Conservation (phyloP, 306 rosid species). For the Ziziphus jujuba region DNA sequence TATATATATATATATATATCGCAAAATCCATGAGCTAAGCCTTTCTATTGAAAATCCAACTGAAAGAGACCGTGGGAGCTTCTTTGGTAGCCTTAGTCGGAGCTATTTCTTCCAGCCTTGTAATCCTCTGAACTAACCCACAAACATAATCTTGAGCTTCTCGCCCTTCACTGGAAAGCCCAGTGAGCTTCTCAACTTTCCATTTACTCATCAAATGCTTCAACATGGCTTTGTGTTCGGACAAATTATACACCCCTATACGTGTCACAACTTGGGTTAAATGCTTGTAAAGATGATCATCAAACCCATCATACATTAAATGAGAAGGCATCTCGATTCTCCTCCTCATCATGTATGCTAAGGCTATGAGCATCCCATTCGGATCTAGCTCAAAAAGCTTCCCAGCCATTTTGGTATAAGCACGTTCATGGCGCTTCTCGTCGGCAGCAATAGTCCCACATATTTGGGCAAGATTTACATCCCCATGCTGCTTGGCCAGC, state of each 20-base stretch:
- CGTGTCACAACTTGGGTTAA: background rate
- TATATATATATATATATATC: too few relatives aligned
- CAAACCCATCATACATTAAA: background rate
- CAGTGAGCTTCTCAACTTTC: background rate
- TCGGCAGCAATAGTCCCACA: slow-evolving; percentile 67
- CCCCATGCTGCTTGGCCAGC: slow-evolving; percentile 62
- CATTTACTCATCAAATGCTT: background rate
- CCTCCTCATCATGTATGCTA: slow-evolving; percentile 24
- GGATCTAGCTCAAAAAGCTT: slow-evolving; percentile 24
- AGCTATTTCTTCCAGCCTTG: background rate
- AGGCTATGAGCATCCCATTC: slow-evolving; percentile 8
- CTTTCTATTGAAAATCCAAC: background rate
- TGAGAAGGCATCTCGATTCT: slow-evolving; percentile 61
- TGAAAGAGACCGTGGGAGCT: slow-evolving; percentile 3
- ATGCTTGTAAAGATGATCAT: background rate
- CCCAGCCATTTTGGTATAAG: slow-evolving; percentile 45
- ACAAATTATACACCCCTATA: background rate
- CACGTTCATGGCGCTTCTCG: slow-evolving; percentile 70
- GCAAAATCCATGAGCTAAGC: too few relatives aligned
- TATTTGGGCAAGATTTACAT: slow-evolving; percentile 60
- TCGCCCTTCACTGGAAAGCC: background rate
- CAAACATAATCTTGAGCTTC: background rate
- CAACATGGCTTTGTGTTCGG: background rate
- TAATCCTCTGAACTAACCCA: background rate
- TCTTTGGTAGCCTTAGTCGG: background rate